phyloP scores from a whole-genome alignment of 2,329 filamentous ascomycete species.

The Colletotrichum somersetense region DNA sequence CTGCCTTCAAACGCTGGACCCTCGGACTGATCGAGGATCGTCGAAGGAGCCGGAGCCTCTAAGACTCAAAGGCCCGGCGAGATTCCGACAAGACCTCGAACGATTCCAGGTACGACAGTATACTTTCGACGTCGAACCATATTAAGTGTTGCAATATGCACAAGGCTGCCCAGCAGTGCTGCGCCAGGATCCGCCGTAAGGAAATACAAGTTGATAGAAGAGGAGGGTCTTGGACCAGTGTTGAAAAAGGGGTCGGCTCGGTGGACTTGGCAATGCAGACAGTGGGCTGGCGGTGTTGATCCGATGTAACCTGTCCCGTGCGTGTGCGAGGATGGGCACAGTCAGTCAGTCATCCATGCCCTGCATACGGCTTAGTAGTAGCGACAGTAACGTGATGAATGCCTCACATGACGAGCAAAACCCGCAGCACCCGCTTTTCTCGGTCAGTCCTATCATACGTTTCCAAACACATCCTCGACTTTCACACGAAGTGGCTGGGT shows the following conservation, averaged over 20 bases:
- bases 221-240: neutral
- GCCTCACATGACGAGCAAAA: constrained; percentile 41
- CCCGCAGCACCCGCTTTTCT: constrained; percentile 38
- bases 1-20: constrained; percentile 24
- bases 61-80: neutral
- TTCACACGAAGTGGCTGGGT: neutral
- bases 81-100: neutral
- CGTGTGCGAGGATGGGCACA: constrained; percentile 21
- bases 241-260: constrained; percentile 29
- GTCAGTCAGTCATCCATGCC: constrained; percentile 24
- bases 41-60: constrained; percentile 25
- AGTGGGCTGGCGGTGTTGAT: constrained; percentile 29
- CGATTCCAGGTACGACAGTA: neutral
- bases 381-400: constrained; percentile 33
- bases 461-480: constrained; percentile 9
- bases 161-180: neutral
- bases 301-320: constrained; percentile 15
- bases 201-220: neutral
- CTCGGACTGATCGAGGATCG: constrained; percentile 13
- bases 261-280: constrained; percentile 34
- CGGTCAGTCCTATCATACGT: constrained; percentile 15
- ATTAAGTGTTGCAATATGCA: neutral
- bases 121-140: neutral
- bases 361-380: constrained; percentile 35
- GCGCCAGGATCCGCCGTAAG: neutral